phyloP scores from a whole-genome alignment of 495 filamentous ascomycete species.

The Rhypophila decipiens region DNA sequence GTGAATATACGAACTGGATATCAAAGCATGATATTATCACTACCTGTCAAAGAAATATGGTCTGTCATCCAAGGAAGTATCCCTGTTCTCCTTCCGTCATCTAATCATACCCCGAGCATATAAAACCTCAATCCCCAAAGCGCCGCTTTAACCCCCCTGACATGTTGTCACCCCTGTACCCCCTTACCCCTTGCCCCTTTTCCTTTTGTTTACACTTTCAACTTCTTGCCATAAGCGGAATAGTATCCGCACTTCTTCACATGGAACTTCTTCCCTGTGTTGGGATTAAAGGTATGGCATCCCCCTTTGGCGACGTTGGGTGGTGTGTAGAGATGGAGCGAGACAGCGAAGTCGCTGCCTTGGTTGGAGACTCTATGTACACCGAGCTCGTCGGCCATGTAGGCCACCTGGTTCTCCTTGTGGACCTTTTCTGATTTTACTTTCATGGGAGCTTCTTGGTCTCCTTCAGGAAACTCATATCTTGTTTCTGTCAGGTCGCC shows the following conservation, averaged over 20 bases:
- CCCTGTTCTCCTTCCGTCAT: too few relatives aligned
- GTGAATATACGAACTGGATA: too few relatives aligned
- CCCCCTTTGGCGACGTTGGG: constrained; percentile 75
- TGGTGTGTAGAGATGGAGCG: constrained; percentile 85
- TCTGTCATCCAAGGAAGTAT: too few relatives aligned
- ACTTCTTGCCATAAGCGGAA: constrained; percentile 47
- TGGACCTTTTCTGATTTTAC: constrained; percentile 50
- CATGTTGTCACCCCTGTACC: too few relatives aligned
- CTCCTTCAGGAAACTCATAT: constrained; percentile 64
- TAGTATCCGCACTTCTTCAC: constrained; percentile 61
- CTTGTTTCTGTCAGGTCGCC: constrained; percentile 73
- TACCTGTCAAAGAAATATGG: too few relatives aligned
- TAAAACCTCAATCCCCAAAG: too few relatives aligned
- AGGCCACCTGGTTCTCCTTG: constrained; percentile 38
- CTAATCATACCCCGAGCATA: too few relatives aligned
- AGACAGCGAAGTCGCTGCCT: constrained; percentile 69
- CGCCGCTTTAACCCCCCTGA: too few relatives aligned
- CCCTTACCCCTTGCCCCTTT: constrained; percentile 6
- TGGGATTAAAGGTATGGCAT: constrained; percentile 63
- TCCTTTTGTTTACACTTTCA: constrained; percentile 16
- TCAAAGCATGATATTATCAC: too few relatives aligned
- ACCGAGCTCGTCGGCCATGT: constrained; percentile 52
- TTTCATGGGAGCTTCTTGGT: constrained; percentile 44
- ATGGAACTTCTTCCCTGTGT: constrained; percentile 66
- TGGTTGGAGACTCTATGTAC: constrained; percentile 78